A percentile compares a stretch with the other conserved stretches of the same genome.
These are phyloP conservation scores for Penicillium salamii DNA, from an alignment of 495 filamentous ascomycete species.

Conservation along the genomic window DNA sequence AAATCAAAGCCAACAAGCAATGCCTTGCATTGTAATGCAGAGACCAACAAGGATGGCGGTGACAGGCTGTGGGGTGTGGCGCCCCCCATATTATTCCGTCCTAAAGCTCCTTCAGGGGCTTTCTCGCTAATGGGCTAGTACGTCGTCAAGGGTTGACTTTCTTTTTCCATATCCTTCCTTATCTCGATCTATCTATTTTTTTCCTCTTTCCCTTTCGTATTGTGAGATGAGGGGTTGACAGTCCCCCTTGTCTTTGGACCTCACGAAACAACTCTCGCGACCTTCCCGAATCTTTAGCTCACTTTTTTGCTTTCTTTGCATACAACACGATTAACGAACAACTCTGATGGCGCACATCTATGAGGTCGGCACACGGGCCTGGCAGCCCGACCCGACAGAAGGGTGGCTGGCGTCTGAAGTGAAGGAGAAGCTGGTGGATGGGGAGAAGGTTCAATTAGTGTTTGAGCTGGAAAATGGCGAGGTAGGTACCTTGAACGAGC, in stretches of 20 bases:
- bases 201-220: neutral
- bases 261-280: constrained; percentile 1
- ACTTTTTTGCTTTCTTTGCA: constrained; percentile 1
- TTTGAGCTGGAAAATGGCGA: constrained; percentile 91
- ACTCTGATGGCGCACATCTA: constrained; percentile 79
- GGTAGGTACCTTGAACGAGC: constrained; percentile 51
- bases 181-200: too few species aligned
- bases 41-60: constrained; percentile 22
- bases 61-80: constrained; percentile 36
- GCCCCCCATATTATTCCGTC: constrained; percentile 29
- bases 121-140: constrained; percentile 42
- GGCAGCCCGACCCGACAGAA: constrained; percentile 93
- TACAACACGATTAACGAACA: constrained; percentile 9
- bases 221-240: constrained; percentile 32
- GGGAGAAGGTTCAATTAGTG: constrained; percentile 79
- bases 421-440: constrained; percentile 77
- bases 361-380: constrained; percentile 95
- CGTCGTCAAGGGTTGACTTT: constrained; percentile 2
- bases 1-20: neutral
- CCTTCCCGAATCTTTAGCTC: constrained; percentile 1
- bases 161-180: neutral
- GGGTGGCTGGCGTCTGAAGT: constrained; percentile 98
- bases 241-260: constrained; percentile 30
- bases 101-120: constrained; percentile 42
- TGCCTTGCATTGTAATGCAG: neutral